Conservation (phyloP, 345 rosid species). For the Psidium friedrichsthalianum region DNA sequence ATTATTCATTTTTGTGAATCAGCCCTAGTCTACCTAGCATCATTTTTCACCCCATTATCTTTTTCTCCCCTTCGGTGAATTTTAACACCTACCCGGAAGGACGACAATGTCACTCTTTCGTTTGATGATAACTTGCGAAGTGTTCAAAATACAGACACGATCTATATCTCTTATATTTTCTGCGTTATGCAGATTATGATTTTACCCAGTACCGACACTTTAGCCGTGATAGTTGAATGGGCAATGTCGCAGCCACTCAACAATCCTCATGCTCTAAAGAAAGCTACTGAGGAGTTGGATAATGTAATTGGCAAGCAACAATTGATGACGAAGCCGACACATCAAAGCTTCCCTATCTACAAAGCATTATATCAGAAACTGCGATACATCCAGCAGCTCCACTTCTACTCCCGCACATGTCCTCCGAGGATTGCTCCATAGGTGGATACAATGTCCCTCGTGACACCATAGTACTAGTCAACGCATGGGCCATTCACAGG, state of each 20-base stretch:
- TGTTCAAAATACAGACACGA: too few relatives aligned
- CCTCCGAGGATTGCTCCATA: slow-evolving; percentile 19
- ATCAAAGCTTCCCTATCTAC: slow-evolving; percentile 22
- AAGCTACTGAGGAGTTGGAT: slow-evolving; percentile 16
- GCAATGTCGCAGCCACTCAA: slow-evolving; percentile 35
- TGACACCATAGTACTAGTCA: slow-evolving; percentile 27
- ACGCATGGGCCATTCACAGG: slow-evolving; percentile 49
- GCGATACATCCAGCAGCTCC: slow-evolving; percentile 34
- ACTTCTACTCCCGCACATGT: slow-evolving; percentile 29
- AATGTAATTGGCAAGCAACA: neutral
- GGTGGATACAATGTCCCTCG: slow-evolving; percentile 31
- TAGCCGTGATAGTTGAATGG: slow-evolving; percentile 48
- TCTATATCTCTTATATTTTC: neutral
- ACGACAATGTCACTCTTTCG: too few relatives aligned
- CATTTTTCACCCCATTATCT: too few relatives aligned
- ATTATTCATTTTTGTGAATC: too few relatives aligned
- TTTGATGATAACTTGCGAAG: too few relatives aligned
- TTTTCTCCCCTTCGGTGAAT: too few relatives aligned
- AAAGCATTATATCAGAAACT: slow-evolving; percentile 22
- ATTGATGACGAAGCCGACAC: slow-evolving; percentile 37
- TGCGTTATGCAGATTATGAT: slow-evolving; percentile 9
- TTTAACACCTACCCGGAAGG: too few relatives aligned
- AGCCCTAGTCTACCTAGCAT: too few relatives aligned
- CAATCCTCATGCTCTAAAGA: slow-evolving; percentile 13
- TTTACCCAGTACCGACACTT: slow-evolving; percentile 35